These are phyloP conservation scores for Exophiala sp. DNA, from an alignment of 2,329 filamentous ascomycete genomes.

Conservation along the genomic window DNA sequence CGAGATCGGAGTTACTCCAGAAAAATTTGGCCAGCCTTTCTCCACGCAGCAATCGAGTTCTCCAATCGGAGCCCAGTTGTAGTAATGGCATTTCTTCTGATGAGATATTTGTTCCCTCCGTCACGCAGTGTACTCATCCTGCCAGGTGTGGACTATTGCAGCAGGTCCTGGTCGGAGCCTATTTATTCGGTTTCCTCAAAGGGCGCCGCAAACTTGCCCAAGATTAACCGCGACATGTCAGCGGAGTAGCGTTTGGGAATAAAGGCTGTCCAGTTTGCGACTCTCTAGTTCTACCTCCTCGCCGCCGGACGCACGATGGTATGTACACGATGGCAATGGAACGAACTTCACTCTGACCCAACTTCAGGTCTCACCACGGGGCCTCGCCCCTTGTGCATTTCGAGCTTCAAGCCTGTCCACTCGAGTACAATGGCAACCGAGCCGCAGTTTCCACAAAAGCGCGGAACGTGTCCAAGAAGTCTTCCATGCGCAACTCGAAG, in stretches of 20 bases:
- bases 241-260: neutral
- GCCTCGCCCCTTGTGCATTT: neutral
- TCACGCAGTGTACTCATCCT: no score
- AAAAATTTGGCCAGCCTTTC: neutral
- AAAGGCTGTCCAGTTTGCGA: neutral
- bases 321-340: neutral
- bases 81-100: neutral
- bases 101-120: neutral
- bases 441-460: constrained; percentile 7
- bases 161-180: no score
- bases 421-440: constrained; percentile 3
- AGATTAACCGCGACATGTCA: neutral
- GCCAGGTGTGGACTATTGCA: no score
- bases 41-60: neutral
- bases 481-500: constrained; percentile 60
- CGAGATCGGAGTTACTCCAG: neutral
- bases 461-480: constrained; percentile 41
- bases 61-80: constrained; percentile 10
- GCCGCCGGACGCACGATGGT: constrained; percentile 1
- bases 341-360: neutral
- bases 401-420: neutral
- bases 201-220: neutral
- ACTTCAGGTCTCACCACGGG: constrained; percentile 2
- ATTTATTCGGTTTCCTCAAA: neutral
- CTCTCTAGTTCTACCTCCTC: neutral